These are phyloP conservation scores for Chrysanthemum makinoi DNA, from an alignment of 129 eudicot species.

Conservation along the genomic window DNA sequence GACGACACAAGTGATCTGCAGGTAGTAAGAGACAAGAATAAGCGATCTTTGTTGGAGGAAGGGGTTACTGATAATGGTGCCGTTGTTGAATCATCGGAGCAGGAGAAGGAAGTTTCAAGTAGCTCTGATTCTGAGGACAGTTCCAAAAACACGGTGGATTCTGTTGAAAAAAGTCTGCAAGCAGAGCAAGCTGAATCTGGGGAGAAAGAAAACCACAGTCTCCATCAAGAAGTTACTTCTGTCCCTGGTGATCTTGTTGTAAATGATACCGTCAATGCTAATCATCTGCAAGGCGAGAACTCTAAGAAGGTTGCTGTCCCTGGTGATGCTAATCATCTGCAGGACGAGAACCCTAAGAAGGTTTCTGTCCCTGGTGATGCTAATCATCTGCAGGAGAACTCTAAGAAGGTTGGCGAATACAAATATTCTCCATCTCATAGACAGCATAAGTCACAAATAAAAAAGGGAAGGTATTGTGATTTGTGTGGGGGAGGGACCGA, in stretches of 20 bases:
- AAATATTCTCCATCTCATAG: conserved; percentile 31
- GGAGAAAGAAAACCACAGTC: conserved; percentile 26
- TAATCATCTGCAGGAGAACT: conserved; percentile 37
- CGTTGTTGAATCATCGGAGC: conserved; percentile 29
- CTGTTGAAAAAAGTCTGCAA: conserved; percentile 32
- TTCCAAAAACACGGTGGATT: conserved; percentile 28
- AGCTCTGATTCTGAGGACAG: conserved; percentile 35
- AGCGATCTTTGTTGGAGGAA: conserved; percentile 25
- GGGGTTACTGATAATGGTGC: conserved; percentile 30
- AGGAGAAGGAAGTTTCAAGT: conserved; percentile 33
- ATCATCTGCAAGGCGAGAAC: conserved; percentile 1
- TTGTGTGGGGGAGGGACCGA: conserved; percentile 91
- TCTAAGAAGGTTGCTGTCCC: no score
- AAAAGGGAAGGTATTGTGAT: conserved; percentile 88
- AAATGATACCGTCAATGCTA: conserved; percentile 27
- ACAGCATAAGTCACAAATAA: conserved; percentile 45
- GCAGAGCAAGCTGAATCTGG: conserved; percentile 29
- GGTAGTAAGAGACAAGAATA: conserved; percentile 31
- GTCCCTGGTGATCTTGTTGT: conserved; percentile 25
- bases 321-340: conserved; percentile 19
- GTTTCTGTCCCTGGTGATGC: not conserved
- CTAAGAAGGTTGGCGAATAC: conserved; percentile 29
- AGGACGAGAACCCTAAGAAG: no score
- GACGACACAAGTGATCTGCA: conserved; percentile 36
- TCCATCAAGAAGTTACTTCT: conserved; percentile 29